These are phyloP conservation scores for Torulaspora microellipsoides DNA, from an alignment of 805 yeast genomes.

Conservation along the genomic window DNA sequence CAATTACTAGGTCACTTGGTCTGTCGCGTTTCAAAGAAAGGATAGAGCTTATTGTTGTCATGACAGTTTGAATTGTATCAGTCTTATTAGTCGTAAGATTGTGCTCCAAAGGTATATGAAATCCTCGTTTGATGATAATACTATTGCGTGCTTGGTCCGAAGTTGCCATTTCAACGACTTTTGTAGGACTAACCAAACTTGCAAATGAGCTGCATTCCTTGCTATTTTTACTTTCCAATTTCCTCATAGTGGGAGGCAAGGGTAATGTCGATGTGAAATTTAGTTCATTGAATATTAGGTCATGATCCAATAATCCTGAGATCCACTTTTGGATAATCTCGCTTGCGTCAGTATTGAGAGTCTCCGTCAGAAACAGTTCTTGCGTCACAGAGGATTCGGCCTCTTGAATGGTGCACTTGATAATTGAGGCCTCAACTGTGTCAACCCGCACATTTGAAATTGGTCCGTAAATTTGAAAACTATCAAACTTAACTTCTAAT, in stretches of 20 bases:
- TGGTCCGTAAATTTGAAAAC: constrained; percentile 16
- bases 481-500: constrained; percentile 9
- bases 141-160: constrained; percentile 17
- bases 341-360: constrained; percentile 27
- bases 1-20: constrained; percentile 26
- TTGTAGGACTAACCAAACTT: constrained; percentile 18
- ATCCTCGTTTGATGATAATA: constrained; percentile 24
- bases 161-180: constrained; percentile 18
- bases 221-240: constrained; percentile 7
- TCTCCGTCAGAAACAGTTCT: constrained; percentile 23
- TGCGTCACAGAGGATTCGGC: constrained; percentile 1
- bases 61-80: constrained; percentile 17
- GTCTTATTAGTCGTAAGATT: background rate
- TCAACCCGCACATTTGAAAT: constrained; percentile 14
- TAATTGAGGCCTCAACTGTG: constrained; percentile 22
- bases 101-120: constrained; percentile 7
- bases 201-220: constrained; percentile 14
- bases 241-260: constrained; percentile 17
- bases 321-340: constrained; percentile 40
- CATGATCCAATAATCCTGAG: constrained; percentile 36
- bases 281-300: constrained; percentile 28
- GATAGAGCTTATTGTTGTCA: constrained; percentile 30
- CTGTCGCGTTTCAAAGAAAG: constrained; percentile 26
- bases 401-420: constrained; percentile 15
- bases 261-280: constrained; percentile 34